phyloP scores from a whole-genome alignment of 106 monocot genomes.

The Xerophyta viscosa region DNA sequence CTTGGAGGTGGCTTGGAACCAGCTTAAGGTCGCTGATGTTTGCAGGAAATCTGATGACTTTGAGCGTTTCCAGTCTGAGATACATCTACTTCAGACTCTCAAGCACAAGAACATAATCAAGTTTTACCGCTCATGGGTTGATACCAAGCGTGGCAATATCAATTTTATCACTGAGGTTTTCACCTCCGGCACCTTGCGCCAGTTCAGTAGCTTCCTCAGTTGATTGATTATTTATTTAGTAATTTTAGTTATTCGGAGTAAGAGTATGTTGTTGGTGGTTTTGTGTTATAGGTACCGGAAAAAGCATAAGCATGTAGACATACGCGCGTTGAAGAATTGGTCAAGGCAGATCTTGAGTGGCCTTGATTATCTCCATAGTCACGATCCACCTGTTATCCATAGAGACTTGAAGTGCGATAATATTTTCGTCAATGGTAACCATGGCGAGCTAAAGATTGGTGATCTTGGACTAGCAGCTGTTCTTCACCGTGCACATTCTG shows the following conservation, averaged over 20 bases:
- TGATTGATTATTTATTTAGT: no score
- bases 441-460: conserved; percentile 77
- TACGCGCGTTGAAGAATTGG: conserved; percentile 64
- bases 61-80: conserved; percentile 54
- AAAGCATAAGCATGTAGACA: conserved; percentile 54
- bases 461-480: conserved; percentile 72
- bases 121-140: conserved; percentile 59
- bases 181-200: conserved; percentile 65
- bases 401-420: conserved; percentile 75
- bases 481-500: conserved; percentile 38
- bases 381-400: no score
- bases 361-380: conserved; percentile 59
- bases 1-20: conserved; percentile 83
- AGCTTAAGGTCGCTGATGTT: conserved; percentile 47
- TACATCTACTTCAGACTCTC: conserved; percentile 61
- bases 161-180: conserved; percentile 78
- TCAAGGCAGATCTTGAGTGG: conserved; percentile 57
- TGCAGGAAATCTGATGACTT: conserved; percentile 28
- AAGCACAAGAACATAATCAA: conserved; percentile 75
- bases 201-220: no score
- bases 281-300: conserved; percentile 43
- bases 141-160: conserved; percentile 28
- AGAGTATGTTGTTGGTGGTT: no score
- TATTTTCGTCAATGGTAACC: conserved; percentile 70
- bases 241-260: no score